phyloP scores from a whole-genome alignment of 306 rosid species.

The Pyrus betulifolia region DNA sequence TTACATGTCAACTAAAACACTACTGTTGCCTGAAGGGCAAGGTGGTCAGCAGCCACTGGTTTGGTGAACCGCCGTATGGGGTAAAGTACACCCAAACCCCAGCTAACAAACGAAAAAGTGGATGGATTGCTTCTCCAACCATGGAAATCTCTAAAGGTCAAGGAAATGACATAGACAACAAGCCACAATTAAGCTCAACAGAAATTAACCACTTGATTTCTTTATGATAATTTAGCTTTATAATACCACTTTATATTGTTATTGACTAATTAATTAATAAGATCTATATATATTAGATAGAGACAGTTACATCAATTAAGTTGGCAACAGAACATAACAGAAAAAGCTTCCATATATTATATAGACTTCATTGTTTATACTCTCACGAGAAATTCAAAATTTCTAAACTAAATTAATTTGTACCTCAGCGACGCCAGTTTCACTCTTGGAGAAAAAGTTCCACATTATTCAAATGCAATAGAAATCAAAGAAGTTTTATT shows the following conservation, averaged over 20 bases:
- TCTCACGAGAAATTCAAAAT: not conserved
- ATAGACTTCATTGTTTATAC: not conserved
- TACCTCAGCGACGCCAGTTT: not conserved
- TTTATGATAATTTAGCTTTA: not conserved
- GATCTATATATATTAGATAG: not conserved
- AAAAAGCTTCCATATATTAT: not conserved
- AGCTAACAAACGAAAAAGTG: slow-evolving; percentile 21
- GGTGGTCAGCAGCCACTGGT: slow-evolving; percentile 26
- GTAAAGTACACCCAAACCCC: slow-evolving; percentile 41
- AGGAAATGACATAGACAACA: not conserved
- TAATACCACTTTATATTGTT: not conserved
- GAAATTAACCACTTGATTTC: not conserved
- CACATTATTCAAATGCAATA: not conserved
- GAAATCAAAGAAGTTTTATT: not conserved
- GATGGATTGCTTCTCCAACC: not conserved
- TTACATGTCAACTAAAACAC: slow-evolving; percentile 30
- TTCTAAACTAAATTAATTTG: not conserved
- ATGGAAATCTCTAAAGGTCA: not conserved
- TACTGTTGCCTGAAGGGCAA: slow-evolving; percentile 28
- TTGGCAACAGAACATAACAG: not conserved
- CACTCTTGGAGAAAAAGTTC: not conserved
- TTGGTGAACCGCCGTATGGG: slow-evolving; percentile 45
- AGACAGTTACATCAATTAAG: not conserved
- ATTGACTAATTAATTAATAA: not conserved
- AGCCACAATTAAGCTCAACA: not conserved